Evolutionary conservation across 805 yeast genomes (phyloP).

Genomic region (Kluyveromyces lactis): DNA sequence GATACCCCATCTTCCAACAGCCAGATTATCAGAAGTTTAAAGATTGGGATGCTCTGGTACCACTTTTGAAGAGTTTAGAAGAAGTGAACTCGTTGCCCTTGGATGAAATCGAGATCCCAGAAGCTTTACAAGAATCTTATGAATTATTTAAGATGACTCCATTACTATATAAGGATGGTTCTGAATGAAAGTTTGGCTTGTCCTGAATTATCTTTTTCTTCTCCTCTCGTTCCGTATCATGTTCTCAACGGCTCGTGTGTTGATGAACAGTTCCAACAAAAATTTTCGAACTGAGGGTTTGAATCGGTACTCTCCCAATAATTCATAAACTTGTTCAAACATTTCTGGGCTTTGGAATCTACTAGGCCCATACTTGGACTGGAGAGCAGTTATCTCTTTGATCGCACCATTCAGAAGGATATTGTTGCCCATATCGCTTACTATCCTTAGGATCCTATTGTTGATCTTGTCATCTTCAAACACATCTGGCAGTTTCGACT

Average conservation of each 20-base stretch:
- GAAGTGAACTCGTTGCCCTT: conserved; percentile 4
- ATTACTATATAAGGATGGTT: conserved; percentile 21
- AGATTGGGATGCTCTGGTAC: conserved; percentile 19
- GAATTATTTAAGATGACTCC: conserved; percentile 22
- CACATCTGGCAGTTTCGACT: conserved; percentile 3
- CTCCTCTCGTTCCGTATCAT: conserved; percentile 40
- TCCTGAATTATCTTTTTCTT: background rate
- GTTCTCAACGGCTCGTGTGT: conserved; percentile 43
- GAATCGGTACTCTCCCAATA: conserved; percentile 50
- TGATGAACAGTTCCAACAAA: conserved; percentile 56
- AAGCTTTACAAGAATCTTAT: conserved; percentile 20
- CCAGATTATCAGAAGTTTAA: conserved; percentile 13
- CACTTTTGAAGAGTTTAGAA: conserved; percentile 16
- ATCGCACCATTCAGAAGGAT: conserved; percentile 45
- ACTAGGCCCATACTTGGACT: conserved; percentile 39
- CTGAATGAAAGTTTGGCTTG: background rate
- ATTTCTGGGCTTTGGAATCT: conserved; percentile 48
- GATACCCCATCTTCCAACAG: conserved; percentile 5
- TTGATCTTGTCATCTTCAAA: conserved; percentile 23
- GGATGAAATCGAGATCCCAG: conserved; percentile 16
- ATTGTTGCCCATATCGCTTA: conserved; percentile 52
- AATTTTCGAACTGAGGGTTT: conserved; percentile 56
- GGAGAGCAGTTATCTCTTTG: conserved; percentile 47
- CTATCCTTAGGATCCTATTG: conserved; percentile 27
- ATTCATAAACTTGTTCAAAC: conserved; percentile 43